Evolutionary conservation across 257 asterid species (phyloP), one percentile per base, ranked within the genome.

Genomic region (Fraxinus quadrangulata): DNA sequence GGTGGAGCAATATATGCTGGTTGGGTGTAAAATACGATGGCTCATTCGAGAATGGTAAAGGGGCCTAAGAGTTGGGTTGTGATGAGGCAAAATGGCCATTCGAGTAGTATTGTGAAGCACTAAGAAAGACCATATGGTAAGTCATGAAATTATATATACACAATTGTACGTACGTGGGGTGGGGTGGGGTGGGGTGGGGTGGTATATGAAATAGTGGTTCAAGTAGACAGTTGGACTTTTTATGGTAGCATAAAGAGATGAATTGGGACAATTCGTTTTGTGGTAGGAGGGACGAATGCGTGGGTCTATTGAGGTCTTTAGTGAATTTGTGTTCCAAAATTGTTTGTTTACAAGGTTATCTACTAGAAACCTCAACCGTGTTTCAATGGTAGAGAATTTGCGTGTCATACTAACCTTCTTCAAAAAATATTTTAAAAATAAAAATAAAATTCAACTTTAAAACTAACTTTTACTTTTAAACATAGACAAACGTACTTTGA

Each of bases 101-200:
- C 68, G 13, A 76, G 21, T 1, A 12, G 71, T 75, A 45, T 19
- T 37, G 77, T 56, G 30, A 47, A 24, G 72, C 61, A 45, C 31
- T 54, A 45, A 77, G 61, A 77, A 51, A 19, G 24, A 19, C 23
- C 24, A 19, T 19, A 4, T 51, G 0, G 24, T 19, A 19, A 51
- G 19, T 51, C 10, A 4, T 51, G 21, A 51, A 51, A 51, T 6
- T 51, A 51, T 19, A 16, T 14, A 51, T 51, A 17, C 23, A 51
- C 97, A 14, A 78, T 89, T 40, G 89, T 92, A 39, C 12, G 0
- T 39, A 1, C 54, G 31, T 28, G 31, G 31, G 31, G 31, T 28
- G 31, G 31, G 31, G n/a, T n/a, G n/a, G n/a, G n/a, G n/a, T n/a
- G n/a, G n/a, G n/a, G 88, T 94, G 1, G 97, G 98, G 59, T 49